phyloP scores from a whole-genome alignment of 1,284 basidiomycete species.

The Rhodofomes roseus region DNA sequence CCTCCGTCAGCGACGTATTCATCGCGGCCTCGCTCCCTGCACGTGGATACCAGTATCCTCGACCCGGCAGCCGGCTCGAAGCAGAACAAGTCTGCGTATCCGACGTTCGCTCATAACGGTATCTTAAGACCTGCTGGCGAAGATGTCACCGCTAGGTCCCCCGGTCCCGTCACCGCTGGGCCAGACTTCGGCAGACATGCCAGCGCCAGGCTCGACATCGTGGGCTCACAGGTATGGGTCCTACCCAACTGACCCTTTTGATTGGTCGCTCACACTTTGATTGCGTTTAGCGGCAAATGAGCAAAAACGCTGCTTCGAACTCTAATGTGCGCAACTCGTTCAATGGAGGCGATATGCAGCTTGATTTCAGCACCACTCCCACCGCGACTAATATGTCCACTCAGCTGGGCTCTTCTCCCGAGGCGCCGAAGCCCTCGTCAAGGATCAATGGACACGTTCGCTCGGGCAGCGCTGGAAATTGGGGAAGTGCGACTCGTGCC shows the following conservation, averaged over 20 bases:
- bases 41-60: conserved; percentile 67
- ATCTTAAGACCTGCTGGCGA: conserved; percentile 63
- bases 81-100: conserved; percentile 82
- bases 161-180: conserved; percentile 75
- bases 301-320: conserved; percentile 47
- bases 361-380: conserved; percentile 51
- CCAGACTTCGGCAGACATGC: conserved; percentile 76
- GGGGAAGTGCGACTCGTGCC: conserved; percentile 57
- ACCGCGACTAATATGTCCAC: conserved; percentile 36
- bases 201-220: conserved; percentile 62
- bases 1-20: conserved; percentile 30
- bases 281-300: conserved; percentile 38
- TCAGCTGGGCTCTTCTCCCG: conserved; percentile 42
- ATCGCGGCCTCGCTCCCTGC: conserved; percentile 59
- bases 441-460: conserved; percentile 64
- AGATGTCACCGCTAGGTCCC: conserved; percentile 58
- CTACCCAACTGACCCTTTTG: neutral
- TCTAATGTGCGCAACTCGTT: conserved; percentile 66
- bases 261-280: conserved; percentile 9
- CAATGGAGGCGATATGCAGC: conserved; percentile 62
- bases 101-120: conserved; percentile 70
- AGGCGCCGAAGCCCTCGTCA: conserved; percentile 23
- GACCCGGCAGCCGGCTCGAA: conserved; percentile 52
- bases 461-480: conserved; percentile 75
- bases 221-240: conserved; percentile 60